Conservation (phyloP, 139 green algal species). For the Tetraselmis chui region DNA sequence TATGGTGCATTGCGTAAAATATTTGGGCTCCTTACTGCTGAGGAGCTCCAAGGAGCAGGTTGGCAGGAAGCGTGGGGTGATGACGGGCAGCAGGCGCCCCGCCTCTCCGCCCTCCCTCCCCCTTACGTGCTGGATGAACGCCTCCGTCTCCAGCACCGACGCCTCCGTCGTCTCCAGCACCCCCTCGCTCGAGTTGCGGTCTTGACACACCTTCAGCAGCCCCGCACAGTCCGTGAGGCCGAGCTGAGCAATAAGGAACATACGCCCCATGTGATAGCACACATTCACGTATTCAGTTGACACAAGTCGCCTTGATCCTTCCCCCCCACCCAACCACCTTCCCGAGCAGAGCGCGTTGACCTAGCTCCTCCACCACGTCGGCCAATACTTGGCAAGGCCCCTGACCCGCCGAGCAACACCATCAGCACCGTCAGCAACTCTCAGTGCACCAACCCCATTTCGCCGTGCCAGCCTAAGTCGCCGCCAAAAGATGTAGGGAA, state of each 20-base stretch:
- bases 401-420: background rate
- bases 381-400: slow-evolving; percentile 19
- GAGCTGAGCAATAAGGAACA: too few relatives aligned
- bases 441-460: slow-evolving; percentile 10
- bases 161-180: slow-evolving; percentile 43
- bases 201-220: slow-evolving; percentile 39
- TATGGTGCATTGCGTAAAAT: too few relatives aligned
- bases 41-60: slow-evolving; percentile 58
- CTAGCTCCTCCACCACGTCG: slow-evolving; percentile 32
- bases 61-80: slow-evolving; percentile 66
- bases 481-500: too few relatives aligned
- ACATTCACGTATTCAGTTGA: too few relatives aligned
- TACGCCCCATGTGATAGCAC: too few relatives aligned
- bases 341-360: slow-evolving; percentile 52
- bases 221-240: too few relatives aligned
- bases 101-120: background rate
- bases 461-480: background rate
- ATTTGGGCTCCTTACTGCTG: too few relatives aligned
- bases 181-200: slow-evolving; percentile 39
- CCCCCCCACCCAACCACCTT: too few relatives aligned
- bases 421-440: background rate
- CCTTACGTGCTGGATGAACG: slow-evolving; percentile 28
- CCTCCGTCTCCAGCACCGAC: slow-evolving; percentile 33
- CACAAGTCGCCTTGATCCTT: background rate
- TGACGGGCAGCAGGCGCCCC: slow-evolving; percentile 40